Base-by-base conservation (phyloP, 1,139 yeast species). In the Scheffersomyces lignicola region DNA sequence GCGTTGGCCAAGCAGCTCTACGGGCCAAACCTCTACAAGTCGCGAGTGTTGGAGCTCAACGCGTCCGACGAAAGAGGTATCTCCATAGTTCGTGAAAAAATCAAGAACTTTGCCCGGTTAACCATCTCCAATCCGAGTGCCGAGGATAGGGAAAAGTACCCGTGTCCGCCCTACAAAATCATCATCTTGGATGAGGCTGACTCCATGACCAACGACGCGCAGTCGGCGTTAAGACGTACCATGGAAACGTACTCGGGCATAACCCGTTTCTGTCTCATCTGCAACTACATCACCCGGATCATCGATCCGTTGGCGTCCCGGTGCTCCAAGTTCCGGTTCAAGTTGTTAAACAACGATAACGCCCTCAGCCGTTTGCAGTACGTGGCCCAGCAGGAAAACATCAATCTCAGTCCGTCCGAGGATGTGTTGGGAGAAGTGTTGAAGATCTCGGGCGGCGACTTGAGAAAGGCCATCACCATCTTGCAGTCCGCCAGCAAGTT, bases 171-270 rank as follows among this genome's bases (percentile, higher is more conserved):
- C 5, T 90, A 84, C 60, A 90, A 90, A 56, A 83, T 85, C 48
- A 78, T 82, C 42, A 84, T 88, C 32, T 61, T 90, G 36, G 97
- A 92, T 63, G 98, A 92, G 60, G 98, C 98, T 0, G 98, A 92
- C 58, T 86, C 95, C 13, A 92, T 92, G 98, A 92, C 98, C n/a
- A 79, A 86, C 32, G 98, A 92, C 59, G 98, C 98, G 0, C 98
- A 92, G 57, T 77, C 92, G 32, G 98, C 98, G 0, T 67, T 92
- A 42, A 78, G 98, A 62, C 76, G 98, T 59, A 92, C 97, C 2
- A 92, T 92, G 96, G 99, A 92, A 57, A 87, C 84, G 5, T 92
- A 89, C 60, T 85, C 97, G 3, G 77, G 77, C 31, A 90, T 90
- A 33, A 92, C 98, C 1, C 71, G 99, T 48, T 92, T 92, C 61